Evolutionary conservation across 352 stramenopile species (phyloP).

Genomic region (Phytopythium sindhum): DNA sequence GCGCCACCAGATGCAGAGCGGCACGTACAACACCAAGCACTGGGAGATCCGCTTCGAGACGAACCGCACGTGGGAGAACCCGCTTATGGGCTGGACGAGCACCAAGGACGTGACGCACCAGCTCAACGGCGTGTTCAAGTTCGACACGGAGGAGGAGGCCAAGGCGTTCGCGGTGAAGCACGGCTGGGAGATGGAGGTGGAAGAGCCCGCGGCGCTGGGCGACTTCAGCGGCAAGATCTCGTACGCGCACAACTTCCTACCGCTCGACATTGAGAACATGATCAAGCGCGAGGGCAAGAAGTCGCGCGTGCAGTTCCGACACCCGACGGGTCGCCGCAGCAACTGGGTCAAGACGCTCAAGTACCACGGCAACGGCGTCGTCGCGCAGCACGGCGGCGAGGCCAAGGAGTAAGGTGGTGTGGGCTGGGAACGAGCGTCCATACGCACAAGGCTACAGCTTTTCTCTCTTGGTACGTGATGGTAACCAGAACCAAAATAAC

Average conservation of each 20-base stretch:
- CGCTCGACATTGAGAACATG: conserved; percentile 61
- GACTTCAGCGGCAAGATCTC: conserved; percentile 78
- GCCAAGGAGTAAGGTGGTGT: conserved; percentile 47
- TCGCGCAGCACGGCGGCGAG: conserved; percentile 76
- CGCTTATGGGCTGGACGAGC: conserved; percentile 93
- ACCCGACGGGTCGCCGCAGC: conserved; percentile 68
- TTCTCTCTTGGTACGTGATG: no score
- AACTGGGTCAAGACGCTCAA: conserved; percentile 89
- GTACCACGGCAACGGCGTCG: conserved; percentile 79
- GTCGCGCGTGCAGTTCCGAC: conserved; percentile 65
- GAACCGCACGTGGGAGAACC: conserved; percentile 88
- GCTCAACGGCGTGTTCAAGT: conserved; percentile 67
- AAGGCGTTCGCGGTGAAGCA: conserved; percentile 81
- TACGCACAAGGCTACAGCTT: no score
- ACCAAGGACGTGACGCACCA: conserved; percentile 85
- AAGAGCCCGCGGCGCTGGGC: conserved; percentile 63
- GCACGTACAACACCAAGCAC: conserved; percentile 77
- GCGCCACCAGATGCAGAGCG: conserved; percentile 85
- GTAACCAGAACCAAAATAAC: no score
- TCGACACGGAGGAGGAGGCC: conserved; percentile 87
- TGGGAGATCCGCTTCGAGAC: conserved; percentile 83
- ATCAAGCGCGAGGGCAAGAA: conserved; percentile 85
- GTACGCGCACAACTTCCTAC: conserved; percentile 88
- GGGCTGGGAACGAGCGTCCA: conserved; percentile 9
- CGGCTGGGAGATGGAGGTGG: conserved; percentile 82